Percentiles rank a stretch among this genome's conserved stretches.
Evolutionary conservation across 2,329 filamentous ascomycete species (phyloP).

Genomic region (Remersonia thermophila): DNA sequence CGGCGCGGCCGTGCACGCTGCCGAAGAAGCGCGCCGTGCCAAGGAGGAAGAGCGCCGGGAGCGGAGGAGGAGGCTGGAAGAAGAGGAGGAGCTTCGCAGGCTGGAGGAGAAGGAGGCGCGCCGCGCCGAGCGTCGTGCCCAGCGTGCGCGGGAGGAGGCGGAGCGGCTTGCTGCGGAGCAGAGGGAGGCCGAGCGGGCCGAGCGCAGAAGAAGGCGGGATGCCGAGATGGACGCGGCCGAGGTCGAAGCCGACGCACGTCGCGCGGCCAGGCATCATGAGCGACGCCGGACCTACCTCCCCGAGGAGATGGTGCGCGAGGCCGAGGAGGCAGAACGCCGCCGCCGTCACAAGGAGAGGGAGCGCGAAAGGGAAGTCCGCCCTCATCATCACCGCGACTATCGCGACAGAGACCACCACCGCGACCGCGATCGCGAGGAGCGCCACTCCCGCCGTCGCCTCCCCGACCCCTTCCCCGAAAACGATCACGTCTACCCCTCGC

Average conservation of each 20-base stretch:
- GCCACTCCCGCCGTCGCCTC: constrained; percentile 7
- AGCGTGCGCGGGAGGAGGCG: constrained; percentile 35
- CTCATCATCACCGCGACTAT: constrained; percentile 3
- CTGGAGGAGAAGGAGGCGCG: constrained; percentile 48
- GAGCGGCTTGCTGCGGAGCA: constrained; percentile 37
- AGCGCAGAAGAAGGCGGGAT: constrained; percentile 35
- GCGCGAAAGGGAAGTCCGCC: constrained; percentile 1
- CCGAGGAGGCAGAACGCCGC: background rate
- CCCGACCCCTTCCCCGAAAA: too few relatives aligned
- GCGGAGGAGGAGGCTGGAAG: constrained; percentile 42
- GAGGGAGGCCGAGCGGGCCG: constrained; percentile 34
- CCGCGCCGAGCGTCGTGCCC: constrained; percentile 40
- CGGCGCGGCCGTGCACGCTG: constrained; percentile 34
- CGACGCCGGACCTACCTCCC: constrained; percentile 33
- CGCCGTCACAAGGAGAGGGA: too few relatives aligned
- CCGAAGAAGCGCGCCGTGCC: constrained; percentile 43
- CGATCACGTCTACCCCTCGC: constrained; percentile 28
- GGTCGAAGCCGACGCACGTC: constrained; percentile 36
- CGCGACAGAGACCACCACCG: constrained; percentile 1
- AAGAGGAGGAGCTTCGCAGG: constrained; percentile 41
- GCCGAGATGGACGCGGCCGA: constrained; percentile 35
- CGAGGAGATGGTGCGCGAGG: constrained; percentile 19
- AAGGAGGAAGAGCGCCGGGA: constrained; percentile 47
- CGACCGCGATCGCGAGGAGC: constrained; percentile 19
- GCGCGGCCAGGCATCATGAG: constrained; percentile 30